Base-by-base conservation (phyloP, 106 monocot genomes). In the Apostasia shenzhenica region DNA sequence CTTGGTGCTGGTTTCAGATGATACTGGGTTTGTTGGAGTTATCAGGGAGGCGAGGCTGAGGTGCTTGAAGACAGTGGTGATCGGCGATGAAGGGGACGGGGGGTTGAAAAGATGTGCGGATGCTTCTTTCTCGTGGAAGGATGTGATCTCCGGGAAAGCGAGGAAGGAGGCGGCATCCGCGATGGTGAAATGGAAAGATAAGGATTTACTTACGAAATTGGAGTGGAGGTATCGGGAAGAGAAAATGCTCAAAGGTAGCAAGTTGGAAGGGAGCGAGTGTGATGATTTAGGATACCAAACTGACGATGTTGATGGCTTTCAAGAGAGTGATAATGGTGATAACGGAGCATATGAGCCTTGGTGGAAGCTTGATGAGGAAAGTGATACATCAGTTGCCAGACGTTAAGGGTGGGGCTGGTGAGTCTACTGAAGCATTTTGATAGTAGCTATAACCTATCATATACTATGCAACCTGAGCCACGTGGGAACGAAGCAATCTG, bases 81-180 rank as follows among this genome's bases (percentile, higher is more conserved):
- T 94, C 3, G 90, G 83, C 45, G 84, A 82, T 2, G 84, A 86
- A 66, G 65, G 66, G 3, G 80, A 78, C 3, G 91, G 79, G 46
- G 76, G 43, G 45, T 69, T 90, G 54, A 90, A 72, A 82, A 80
- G 94, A 72, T 74, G 10, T 49, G 94, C 89, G 0, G 82, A 94
- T 59, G 75, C 61, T 8, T 73, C 68, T 37, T 87, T 94, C 46
- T 77, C 73, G 6, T 94, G 90, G 94, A 75, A 59, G 70, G 90
- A 94, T 12, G 78, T 94, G 63, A 63, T 75, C 1, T 80, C 77
- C 0, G 94, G 94, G 45, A 94, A 87, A 83, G 85, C 79, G 50
- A 85, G 66, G 79, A 77, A 70, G 70, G 75, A 76, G 40, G 90
- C 75, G 52, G 69, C 61, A 45, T 54, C 73, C 9, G 70, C 78